Percentiles rank a stretch among this genome's conserved stretches.
phyloP scores from a whole-genome alignment of 805 yeast genomes.

The Yarrowia deformans region DNA sequence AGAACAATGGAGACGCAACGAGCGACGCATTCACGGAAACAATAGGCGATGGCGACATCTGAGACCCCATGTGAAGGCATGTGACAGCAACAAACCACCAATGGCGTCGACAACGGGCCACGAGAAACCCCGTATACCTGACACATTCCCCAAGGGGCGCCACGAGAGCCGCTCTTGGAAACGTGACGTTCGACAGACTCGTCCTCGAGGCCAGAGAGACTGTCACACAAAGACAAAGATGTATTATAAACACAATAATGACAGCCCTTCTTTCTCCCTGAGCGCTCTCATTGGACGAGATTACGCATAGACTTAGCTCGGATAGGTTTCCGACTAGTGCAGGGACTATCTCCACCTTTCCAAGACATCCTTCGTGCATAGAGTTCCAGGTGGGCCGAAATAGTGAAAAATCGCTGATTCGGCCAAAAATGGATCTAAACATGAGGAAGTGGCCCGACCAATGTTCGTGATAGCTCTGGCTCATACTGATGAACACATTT shows the following conservation, averaged over 20 bases:
- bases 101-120: neutral
- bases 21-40: neutral
- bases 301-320: constrained; percentile 6
- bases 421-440: too few species aligned
- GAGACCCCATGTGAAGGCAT: constrained; percentile 7
- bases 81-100: neutral
- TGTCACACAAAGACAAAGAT: too few species aligned
- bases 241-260: too few species aligned
- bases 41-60: neutral
- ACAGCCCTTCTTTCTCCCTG: neutral
- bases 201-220: too few species aligned
- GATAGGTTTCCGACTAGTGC: constrained; percentile 1
- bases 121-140: neutral
- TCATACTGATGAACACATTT: too few species aligned
- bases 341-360: constrained; percentile 23
- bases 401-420: neutral
- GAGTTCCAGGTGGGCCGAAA: constrained; percentile 1
- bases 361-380: neutral
- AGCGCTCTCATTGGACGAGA: constrained; percentile 9
- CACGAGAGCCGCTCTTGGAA: neutral
- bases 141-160: constrained; percentile 5
- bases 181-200: neutral
- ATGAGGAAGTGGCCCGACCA: too few species aligned
- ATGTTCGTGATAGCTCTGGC: too few species aligned
- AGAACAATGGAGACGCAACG: neutral